Percentiles rank a stretch among this genome's conserved stretches.
Evolutionary conservation across 345 rosid genomes (phyloP).

Genomic region (Eucalyptus polybractea): DNA sequence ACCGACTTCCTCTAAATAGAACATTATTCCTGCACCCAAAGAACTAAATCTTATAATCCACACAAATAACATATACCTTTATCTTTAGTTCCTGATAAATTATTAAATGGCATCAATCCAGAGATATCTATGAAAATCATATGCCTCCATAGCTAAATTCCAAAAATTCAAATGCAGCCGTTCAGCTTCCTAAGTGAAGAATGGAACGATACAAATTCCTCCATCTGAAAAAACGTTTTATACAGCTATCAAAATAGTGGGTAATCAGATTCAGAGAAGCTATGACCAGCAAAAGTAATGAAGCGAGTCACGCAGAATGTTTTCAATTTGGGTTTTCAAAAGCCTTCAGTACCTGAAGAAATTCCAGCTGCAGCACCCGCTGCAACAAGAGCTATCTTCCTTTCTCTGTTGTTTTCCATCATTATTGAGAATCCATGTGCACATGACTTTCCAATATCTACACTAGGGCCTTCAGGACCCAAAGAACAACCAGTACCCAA

Average conservation of each 20-base stretch:
- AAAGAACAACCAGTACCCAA: conserved; percentile 95
- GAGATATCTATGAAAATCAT: not conserved
- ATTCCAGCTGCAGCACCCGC: conserved; percentile 99
- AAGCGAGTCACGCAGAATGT: not conserved
- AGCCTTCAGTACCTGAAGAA: conserved; percentile 56
- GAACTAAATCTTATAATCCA: not conserved
- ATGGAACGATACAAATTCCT: not conserved
- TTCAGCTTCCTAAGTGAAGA: not conserved
- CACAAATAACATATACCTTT: not conserved
- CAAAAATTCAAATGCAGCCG: not conserved
- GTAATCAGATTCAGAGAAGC: not conserved
- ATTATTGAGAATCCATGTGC: conserved; percentile 81
- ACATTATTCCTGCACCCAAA: not conserved
- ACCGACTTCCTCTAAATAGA: not conserved
- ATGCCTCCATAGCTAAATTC: not conserved
- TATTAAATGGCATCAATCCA: not conserved
- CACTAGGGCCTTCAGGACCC: conserved; percentile 98
- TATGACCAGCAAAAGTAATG: not conserved
- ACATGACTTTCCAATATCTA: conserved; percentile 94
- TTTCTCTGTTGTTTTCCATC: conserved; percentile 98
- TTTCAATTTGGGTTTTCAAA: not conserved
- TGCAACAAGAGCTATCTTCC: conserved; percentile 86
- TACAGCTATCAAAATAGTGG: not conserved
- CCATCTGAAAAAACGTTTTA: not conserved
- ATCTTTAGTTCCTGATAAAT: not conserved